Percentiles rank a stretch among this genome's conserved stretches.
Conservation (phyloP, 108 stramenopile species). For the Nitzschia palea region DNA sequence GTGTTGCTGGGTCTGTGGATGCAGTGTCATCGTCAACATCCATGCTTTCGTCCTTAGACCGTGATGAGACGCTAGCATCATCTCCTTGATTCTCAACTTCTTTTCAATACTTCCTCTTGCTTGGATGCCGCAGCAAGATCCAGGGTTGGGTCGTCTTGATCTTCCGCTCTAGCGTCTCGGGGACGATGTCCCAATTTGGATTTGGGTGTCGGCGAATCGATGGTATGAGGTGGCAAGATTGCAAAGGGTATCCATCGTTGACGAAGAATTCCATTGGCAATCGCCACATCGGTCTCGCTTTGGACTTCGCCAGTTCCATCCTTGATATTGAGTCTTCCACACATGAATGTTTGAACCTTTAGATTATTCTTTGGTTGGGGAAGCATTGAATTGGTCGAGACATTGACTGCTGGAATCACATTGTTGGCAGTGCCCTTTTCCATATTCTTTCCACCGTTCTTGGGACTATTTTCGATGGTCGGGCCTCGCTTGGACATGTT, state of each 20-base stretch:
- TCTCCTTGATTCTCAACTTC: background rate
- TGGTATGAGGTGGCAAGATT: constrained; percentile 52
- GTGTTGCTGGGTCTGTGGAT: background rate
- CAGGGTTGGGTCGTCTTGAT: constrained; percentile 5
- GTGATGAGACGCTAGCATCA: constrained; percentile 7
- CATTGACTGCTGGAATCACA: background rate
- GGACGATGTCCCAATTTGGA: background rate
- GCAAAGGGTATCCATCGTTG: constrained; percentile 69
- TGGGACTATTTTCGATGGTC: constrained; percentile 1
- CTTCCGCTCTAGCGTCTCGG: constrained; percentile 4
- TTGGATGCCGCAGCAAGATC: background rate
- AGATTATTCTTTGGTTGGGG: constrained; percentile 22
- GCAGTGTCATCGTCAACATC: constrained; percentile 13
- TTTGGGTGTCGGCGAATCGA: constrained; percentile 36
- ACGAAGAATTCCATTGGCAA: constrained; percentile 51
- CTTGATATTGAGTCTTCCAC: constrained; percentile 52
- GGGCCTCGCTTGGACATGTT: constrained; percentile 53
- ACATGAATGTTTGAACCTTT: constrained; percentile 61
- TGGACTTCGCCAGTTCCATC: constrained; percentile 39
- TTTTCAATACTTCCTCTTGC: background rate
- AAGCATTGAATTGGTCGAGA: background rate
- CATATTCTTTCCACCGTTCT: constrained; percentile 11
- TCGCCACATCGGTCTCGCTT: constrained; percentile 32
- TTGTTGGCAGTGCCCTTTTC: background rate
- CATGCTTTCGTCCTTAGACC: constrained; percentile 10